These are phyloP conservation scores for Coemansia sp. DNA, from an alignment of 192 early-diverging fungal species.

Conservation along the genomic window DNA sequence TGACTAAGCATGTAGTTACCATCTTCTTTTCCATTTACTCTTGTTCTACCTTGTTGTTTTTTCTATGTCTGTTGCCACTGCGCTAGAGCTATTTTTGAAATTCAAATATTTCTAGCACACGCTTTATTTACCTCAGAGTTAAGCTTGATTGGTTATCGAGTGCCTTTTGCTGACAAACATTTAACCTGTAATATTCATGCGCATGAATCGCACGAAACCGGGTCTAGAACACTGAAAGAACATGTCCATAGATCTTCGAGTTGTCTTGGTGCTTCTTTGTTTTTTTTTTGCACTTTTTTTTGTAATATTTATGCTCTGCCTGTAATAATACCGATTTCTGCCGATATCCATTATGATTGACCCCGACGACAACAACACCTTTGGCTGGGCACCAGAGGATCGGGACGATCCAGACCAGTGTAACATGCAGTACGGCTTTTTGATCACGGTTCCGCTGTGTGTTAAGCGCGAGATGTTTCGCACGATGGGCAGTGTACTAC, in stretches of 20 bases:
- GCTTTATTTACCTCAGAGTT: background rate
- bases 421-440: constrained; percentile 27
- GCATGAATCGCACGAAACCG: background rate
- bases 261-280: background rate
- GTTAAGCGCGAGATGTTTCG: constrained; percentile 40
- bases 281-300: background rate
- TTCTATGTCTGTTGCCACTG: no score
- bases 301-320: background rate
- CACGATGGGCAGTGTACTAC: constrained; percentile 24
- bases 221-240: background rate
- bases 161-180: background rate
- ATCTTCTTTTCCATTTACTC: no score
- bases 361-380: constrained; percentile 31
- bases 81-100: no score
- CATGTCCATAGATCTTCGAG: background rate
- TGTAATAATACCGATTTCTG: background rate
- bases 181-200: background rate
- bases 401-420: background rate
- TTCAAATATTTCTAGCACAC: background rate
- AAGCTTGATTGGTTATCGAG: background rate
- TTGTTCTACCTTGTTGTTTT: no score
- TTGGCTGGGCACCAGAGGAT: constrained; percentile 31
- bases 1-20: constrained; percentile 27
- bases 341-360: constrained; percentile 35
- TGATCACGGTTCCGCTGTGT: constrained; percentile 30